Conservation (phyloP, 192 early-diverging fungal genomes). For the Coemansia sp. region DNA sequence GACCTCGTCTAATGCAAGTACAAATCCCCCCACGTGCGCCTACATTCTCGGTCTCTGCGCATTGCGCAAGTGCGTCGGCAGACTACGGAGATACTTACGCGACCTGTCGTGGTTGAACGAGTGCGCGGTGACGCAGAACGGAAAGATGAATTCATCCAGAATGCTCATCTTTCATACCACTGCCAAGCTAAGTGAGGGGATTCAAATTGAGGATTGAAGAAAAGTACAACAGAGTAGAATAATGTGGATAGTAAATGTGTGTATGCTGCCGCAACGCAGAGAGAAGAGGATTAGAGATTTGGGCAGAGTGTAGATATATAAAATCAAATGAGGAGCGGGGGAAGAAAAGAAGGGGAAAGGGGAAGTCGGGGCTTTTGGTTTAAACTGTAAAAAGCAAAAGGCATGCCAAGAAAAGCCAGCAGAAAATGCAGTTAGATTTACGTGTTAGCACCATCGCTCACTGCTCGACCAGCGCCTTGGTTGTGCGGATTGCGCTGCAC, state of each 20-base stretch:
- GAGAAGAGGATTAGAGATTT: no score
- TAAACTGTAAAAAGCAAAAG: no score
- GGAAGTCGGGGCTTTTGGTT: background rate
- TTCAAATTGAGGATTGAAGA: background rate
- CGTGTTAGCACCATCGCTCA: no score
- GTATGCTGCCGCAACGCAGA: background rate
- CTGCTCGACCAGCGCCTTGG: background rate
- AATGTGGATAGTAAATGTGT: background rate
- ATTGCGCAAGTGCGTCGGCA: background rate
- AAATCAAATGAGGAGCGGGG: background rate
- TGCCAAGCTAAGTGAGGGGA: background rate
- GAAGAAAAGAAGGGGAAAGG: background rate
- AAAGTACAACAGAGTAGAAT: background rate
- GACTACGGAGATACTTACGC: conserved; percentile 58
- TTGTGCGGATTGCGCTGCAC: conserved; percentile 33
- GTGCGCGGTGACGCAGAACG: conserved; percentile 81
- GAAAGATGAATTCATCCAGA: conserved; percentile 53
- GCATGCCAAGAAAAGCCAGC: background rate
- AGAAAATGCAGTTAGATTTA: background rate
- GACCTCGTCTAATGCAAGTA: background rate
- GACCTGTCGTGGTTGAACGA: conserved; percentile 89
- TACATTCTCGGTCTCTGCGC: background rate
- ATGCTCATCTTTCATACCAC: conserved; percentile 33
- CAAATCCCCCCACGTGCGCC: background rate
- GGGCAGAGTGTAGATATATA: background rate